These are phyloP conservation scores for Lachancea meyersii DNA, from an alignment of 805 yeast species.

Conservation along the genomic window DNA sequence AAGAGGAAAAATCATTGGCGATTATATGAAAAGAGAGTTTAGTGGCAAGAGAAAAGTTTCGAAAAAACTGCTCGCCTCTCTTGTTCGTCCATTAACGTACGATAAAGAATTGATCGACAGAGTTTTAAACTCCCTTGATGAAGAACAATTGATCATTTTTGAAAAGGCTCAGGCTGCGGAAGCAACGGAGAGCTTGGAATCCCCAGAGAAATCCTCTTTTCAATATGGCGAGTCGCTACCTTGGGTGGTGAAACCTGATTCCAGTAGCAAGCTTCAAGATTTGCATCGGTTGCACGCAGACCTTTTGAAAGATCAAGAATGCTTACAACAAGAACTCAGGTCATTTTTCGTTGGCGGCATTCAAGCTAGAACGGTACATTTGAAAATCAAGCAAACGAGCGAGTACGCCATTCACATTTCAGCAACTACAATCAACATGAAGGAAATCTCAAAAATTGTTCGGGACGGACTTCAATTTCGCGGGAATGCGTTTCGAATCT, in stretches of 20 bases:
- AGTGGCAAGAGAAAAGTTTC: not conserved
- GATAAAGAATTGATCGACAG: constrained; percentile 39
- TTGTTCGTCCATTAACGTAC: constrained; percentile 26
- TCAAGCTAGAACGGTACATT: constrained; percentile 29
- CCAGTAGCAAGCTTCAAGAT: constrained; percentile 27
- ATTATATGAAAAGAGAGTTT: constrained; percentile 8
- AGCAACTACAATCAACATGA: constrained; percentile 32
- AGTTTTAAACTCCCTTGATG: constrained; percentile 40
- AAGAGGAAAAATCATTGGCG: constrained; percentile 12
- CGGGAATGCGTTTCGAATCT: constrained; percentile 22
- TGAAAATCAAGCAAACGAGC: constrained; percentile 39
- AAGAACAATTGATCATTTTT: constrained; percentile 16
- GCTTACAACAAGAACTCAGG: constrained; percentile 28
- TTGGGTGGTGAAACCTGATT: constrained; percentile 34
- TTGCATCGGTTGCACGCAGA: constrained; percentile 34
- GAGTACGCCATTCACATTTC: constrained; percentile 46
- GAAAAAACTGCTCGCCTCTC: not conserved
- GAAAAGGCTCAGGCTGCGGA: constrained; percentile 16
- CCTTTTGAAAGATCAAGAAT: constrained; percentile 25
- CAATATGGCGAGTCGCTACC: constrained; percentile 13
- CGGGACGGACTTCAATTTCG: constrained; percentile 21
- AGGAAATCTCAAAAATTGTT: constrained; percentile 20
- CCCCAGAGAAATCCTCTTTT: constrained; percentile 2
- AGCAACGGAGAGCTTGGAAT: constrained; percentile 7
- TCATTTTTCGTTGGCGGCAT: constrained; percentile 23